These are phyloP conservation scores for Brassica rapa DNA, from an alignment of 345 rosid genomes.

Conservation along the genomic window DNA sequence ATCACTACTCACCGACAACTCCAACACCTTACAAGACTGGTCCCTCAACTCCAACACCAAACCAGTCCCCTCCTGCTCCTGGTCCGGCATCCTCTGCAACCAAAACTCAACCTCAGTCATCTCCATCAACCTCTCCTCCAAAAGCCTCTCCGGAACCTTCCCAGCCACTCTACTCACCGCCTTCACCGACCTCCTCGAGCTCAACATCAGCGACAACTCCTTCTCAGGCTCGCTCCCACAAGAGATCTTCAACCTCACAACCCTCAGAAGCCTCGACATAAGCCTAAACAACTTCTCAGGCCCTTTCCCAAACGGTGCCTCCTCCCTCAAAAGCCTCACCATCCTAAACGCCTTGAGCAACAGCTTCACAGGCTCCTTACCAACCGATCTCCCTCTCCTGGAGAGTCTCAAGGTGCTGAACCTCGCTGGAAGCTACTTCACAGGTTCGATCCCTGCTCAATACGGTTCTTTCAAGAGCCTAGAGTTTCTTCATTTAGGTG, in stretches of 20 bases:
- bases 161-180: constrained; percentile 53
- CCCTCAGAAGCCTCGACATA: constrained; percentile 67
- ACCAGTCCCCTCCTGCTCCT: constrained; percentile 71
- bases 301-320: constrained; percentile 57
- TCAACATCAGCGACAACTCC: constrained; percentile 79
- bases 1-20: constrained; percentile 58
- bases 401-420: constrained; percentile 67
- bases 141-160: constrained; percentile 61
- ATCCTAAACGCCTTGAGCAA: constrained; percentile 82
- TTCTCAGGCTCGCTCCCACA: constrained; percentile 69
- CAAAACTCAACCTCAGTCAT: constrained; percentile 55
- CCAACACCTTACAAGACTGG: constrained; percentile 65
- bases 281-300: constrained; percentile 88
- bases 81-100: constrained; percentile 82
- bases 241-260: constrained; percentile 56
- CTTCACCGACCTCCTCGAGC: constrained; percentile 70
- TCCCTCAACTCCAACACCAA: constrained; percentile 41
- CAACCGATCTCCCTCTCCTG: constrained; percentile 55
- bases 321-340: constrained; percentile 50
- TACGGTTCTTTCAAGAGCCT: constrained; percentile 73
- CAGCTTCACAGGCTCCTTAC: constrained; percentile 84
- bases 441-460: constrained; percentile 70
- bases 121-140: constrained; percentile 64
- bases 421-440: constrained; percentile 92
- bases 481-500: constrained; percentile 80